Conservation (phyloP, 768 basidiomycete species). For the Boletus vermiculosoides region DNA sequence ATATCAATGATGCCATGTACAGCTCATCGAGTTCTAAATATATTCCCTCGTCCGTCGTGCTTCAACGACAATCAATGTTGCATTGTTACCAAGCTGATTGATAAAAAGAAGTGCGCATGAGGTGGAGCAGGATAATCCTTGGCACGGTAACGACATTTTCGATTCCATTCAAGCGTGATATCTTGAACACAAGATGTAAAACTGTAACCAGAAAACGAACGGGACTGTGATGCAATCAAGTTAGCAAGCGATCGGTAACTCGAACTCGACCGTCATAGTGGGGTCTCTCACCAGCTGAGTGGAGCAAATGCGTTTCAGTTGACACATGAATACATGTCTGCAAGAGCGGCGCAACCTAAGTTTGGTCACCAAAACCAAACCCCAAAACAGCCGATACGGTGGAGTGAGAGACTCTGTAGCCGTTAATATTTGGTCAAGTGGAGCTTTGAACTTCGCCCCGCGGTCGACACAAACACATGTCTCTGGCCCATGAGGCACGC, state of each 20-base stretch:
- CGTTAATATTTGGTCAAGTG: slow-evolving; percentile 10
- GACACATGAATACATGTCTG: slow-evolving; percentile 2
- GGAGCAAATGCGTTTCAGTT: slow-evolving; percentile 25
- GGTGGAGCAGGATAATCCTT: background rate
- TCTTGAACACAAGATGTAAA: background rate
- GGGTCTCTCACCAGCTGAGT: slow-evolving; percentile 13
- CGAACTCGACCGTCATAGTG: background rate
- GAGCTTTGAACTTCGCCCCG: slow-evolving; percentile 5
- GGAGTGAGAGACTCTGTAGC: background rate
- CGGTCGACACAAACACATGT: background rate
- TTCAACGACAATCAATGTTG: background rate
- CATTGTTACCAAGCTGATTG: background rate
- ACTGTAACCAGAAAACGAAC: background rate
- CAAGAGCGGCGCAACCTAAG: too few relatives aligned
- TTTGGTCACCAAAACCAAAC: background rate
- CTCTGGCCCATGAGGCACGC: slow-evolving; percentile 1
- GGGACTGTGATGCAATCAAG: background rate
- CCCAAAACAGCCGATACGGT: background rate
- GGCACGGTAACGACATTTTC: background rate
- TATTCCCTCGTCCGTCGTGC: background rate
- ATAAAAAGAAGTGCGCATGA: background rate
- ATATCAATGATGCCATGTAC: background rate
- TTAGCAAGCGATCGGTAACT: background rate
- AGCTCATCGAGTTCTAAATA: background rate
- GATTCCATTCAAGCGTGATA: background rate